Evolutionary conservation across 768 basidiomycete genomes (phyloP).

Genomic region (Gloeopeniophorella convolvens): DNA sequence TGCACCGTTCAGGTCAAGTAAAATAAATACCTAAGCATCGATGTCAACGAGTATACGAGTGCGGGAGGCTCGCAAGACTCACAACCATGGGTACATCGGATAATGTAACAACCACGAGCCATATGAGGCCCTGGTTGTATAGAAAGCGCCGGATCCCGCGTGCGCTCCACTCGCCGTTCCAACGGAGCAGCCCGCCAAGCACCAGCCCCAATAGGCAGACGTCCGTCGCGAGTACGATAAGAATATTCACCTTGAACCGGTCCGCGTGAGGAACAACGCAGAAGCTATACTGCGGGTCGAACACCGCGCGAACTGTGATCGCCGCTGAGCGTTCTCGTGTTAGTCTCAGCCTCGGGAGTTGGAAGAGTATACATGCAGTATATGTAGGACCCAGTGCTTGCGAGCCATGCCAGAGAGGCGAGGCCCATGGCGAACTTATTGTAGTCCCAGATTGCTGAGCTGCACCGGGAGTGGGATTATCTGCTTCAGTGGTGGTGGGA

Average conservation of each 20-base stretch:
- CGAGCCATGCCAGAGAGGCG: neutral
- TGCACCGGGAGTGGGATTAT: neutral
- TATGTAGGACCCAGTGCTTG: neutral
- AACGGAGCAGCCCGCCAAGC: constrained; percentile 10
- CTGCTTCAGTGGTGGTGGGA: neutral
- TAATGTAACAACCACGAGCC: constrained; percentile 6
- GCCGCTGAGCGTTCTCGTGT: neutral
- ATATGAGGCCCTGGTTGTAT: constrained; percentile 6
- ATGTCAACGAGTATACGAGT: neutral
- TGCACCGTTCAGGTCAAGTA: constrained; percentile 2
- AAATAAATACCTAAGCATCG: neutral
- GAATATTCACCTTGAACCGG: neutral
- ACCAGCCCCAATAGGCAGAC: constrained; percentile 8
- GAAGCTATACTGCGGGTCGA: neutral
- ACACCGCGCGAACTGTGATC: neutral
- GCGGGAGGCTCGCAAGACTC: neutral
- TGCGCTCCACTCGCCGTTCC: neutral
- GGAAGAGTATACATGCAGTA: neutral
- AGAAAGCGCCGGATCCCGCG: constrained; percentile 5
- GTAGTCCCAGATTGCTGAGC: constrained; percentile 5
- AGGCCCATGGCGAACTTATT: neutral
- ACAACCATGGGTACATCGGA: constrained; percentile 10
- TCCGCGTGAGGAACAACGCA: neutral
- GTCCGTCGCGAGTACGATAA: constrained; percentile 3
- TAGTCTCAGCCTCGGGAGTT: no score